phyloP scores from a whole-genome alignment of 1,139 yeast species.

The Scheffersomyces titani region DNA sequence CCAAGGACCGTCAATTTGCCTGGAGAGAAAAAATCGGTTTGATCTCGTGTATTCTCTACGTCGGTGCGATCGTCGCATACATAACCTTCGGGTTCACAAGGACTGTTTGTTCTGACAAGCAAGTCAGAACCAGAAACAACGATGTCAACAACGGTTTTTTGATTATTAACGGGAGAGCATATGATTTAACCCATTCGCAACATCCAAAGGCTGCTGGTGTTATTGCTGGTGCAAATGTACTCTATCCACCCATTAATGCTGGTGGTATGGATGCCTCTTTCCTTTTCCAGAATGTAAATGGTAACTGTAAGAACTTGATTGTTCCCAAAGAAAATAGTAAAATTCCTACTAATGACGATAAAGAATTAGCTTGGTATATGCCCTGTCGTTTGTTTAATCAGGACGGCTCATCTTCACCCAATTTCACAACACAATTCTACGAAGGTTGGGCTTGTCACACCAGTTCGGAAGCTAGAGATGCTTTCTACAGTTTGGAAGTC shows the following conservation, averaged over 20 bases:
- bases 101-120: constrained; percentile 64
- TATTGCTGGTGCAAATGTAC: constrained; percentile 61
- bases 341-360: constrained; percentile 65
- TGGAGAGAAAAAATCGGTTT: constrained; percentile 96
- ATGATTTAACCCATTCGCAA: constrained; percentile 64
- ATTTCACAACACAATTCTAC: constrained; percentile 62
- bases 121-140: constrained; percentile 56
- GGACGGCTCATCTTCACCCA: constrained; percentile 70
- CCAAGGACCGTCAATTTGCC: constrained; percentile 83
- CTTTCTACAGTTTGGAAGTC: constrained; percentile 61
- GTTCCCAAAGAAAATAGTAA: constrained; percentile 69
- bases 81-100: constrained; percentile 90
- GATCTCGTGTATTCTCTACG: constrained; percentile 67
- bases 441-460: constrained; percentile 94
- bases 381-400: constrained; percentile 76
- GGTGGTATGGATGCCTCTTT: constrained; percentile 91
- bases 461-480: constrained; percentile 61
- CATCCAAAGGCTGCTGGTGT: constrained; percentile 87
- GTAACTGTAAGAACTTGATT: constrained; percentile 82
- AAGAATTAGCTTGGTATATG: constrained; percentile 90
- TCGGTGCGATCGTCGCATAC: constrained; percentile 81
- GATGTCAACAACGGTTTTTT: constrained; percentile 62
- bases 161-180: constrained; percentile 81
- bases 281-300: constrained; percentile 92
- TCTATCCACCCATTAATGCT: constrained; percentile 84